A percentile compares a stretch with the other conserved stretches of the same genome.
These are phyloP conservation scores for Hydnomerulius pinastri DNA, from an alignment of 768 basidiomycete genomes.

Conservation along the genomic window DNA sequence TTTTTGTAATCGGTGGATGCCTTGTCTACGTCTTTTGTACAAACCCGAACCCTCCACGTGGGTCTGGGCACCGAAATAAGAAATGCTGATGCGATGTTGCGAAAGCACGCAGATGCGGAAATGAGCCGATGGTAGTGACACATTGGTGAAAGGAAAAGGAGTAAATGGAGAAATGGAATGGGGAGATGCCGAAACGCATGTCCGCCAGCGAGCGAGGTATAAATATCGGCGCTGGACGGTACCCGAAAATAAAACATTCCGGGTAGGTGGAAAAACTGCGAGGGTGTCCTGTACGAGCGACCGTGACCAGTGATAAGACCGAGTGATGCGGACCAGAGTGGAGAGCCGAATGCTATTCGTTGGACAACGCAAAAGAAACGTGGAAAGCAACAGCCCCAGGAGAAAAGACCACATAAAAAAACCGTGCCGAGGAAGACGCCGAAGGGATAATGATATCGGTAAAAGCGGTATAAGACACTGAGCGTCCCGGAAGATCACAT, in stretches of 20 bases:
- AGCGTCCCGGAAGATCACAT: constrained; percentile 21
- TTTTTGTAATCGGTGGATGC: constrained; percentile 32
- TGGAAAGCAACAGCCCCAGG: constrained; percentile 34
- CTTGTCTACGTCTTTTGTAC: constrained; percentile 40
- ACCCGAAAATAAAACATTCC: constrained; percentile 32
- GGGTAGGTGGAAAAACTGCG: constrained; percentile 18
- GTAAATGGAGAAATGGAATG: constrained; percentile 25
- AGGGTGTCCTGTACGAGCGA: constrained; percentile 40
- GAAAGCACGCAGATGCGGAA: constrained; percentile 43
- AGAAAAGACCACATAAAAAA: constrained; percentile 28
- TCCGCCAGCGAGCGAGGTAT: constrained; percentile 44
- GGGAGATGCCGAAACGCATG: constrained; percentile 22
- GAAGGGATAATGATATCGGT: constrained; percentile 46
- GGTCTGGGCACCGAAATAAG: constrained; percentile 31
- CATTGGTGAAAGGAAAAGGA: constrained; percentile 37
- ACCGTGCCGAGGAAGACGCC: constrained; percentile 37
- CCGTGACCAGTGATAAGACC: constrained; percentile 37
- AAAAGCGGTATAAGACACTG: constrained; percentile 28
- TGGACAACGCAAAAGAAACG: constrained; percentile 22
- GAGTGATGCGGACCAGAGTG: constrained; percentile 29
- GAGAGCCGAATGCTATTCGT: constrained; percentile 32
- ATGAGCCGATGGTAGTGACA: constrained; percentile 44
- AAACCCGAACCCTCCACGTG: constrained; percentile 32
- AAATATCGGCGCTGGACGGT: constrained; percentile 42
- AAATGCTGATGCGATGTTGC: constrained; percentile 39